Base-by-base conservation (phyloP, 768 basidiomycete genomes). In the Coprinellus micaceus region DNA sequence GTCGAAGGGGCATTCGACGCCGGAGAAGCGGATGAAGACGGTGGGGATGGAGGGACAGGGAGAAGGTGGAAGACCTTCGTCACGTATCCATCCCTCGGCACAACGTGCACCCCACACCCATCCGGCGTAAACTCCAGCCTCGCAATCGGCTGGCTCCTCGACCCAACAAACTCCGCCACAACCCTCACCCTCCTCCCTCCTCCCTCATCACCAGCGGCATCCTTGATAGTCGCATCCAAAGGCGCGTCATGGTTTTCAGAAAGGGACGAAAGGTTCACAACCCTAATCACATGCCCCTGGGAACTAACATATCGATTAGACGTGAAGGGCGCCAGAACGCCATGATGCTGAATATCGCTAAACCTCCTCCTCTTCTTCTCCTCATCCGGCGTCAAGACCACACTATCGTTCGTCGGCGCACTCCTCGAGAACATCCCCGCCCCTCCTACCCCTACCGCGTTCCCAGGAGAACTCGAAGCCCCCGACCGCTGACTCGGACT, bases 381-480 rank as follows among this genome's bases (percentile, higher is more conserved):
- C 15, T 58, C 53, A 39, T 61, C 61, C 60, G 46, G 39, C 49
- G 33, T 56, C 53, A 36, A 52, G 12, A 25, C 50, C 13, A 40
- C 63, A 12, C 11, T 60, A 39, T 71, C 71, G 40, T 77, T 79
- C 7, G 46, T 60, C 19, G 86, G 86, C 0, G 85, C 84, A 62
- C 85, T 86, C 66, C 80, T 73, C 48, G 85, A 87, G 63, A 84
- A 84, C 61, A 83, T 79, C 63, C 74, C 69, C 69, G 36, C 65
- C 71, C 39, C 63, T 63, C 29, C 60, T 60, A 51, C 66, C 54
- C 13, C 55, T 53, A 61, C 65, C 60, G 58, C 58, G 55, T 59
- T 64, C 57, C 57, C n/a, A n/a, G n/a, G n/a, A n/a, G n/a, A n/a
- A 53, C 52, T 5, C 54, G 58, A 3, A 26, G 53, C 21, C 26